phyloP scores from a whole-genome alignment of 805 yeast species.

The Myxozyma mucilagina region DNA sequence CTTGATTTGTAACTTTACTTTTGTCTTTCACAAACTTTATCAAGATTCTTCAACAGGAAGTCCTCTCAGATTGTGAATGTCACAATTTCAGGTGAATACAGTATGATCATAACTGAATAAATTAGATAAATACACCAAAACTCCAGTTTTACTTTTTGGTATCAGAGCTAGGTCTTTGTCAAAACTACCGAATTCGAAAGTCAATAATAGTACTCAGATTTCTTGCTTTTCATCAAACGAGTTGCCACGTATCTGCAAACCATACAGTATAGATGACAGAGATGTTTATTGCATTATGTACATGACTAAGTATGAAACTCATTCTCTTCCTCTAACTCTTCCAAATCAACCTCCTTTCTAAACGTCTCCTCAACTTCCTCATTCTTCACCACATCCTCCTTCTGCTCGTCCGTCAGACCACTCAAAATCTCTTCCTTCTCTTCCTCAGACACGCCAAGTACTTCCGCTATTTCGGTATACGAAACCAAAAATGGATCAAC shows the following conservation, averaged over 20 bases:
- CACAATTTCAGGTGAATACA: too few species aligned
- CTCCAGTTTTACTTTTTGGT: too few species aligned
- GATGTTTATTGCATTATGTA: background rate
- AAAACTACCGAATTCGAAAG: too few species aligned
- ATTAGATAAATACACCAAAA: background rate
- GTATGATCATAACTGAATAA: background rate
- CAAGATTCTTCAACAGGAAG: too few species aligned
- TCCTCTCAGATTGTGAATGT: too few species aligned
- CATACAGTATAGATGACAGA: background rate
- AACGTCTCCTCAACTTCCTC: conserved; percentile 1
- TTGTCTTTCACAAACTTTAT: too few species aligned
- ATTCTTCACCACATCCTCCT: background rate
- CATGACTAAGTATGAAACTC: conserved; percentile 10
- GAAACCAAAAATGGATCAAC: conserved; percentile 19
- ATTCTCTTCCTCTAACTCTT: conserved; percentile 15
- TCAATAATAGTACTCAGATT: too few species aligned
- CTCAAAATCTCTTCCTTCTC: background rate
- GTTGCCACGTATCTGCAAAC: background rate
- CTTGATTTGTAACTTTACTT: too few species aligned
- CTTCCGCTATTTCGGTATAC: conserved; percentile 8
- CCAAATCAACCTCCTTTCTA: background rate
- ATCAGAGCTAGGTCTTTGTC: too few species aligned
- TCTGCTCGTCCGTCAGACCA: background rate
- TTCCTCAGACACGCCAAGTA: background rate
- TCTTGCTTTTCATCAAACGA: too few species aligned